Evolutionary conservation across 495 filamentous ascomycete species (phyloP).

Genomic region (Tetracladium marchalianum): DNA sequence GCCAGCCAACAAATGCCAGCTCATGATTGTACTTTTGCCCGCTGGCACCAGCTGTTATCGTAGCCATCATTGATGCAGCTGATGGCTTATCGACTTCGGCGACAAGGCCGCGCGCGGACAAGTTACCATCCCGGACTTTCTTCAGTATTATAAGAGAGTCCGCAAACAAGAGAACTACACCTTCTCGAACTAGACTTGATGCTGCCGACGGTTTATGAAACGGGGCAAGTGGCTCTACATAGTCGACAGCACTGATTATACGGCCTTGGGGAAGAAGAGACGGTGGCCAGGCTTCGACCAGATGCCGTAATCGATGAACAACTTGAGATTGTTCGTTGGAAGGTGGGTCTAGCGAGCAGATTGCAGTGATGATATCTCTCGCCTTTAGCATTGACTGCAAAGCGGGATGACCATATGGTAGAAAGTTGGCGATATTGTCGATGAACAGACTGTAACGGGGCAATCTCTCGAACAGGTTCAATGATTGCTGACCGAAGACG

Average conservation of each 20-base stretch:
- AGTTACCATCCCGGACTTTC: slow-evolving; percentile 46
- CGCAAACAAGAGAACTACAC: slow-evolving; percentile 75
- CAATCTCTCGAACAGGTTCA: slow-evolving; percentile 89
- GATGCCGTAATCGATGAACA: slow-evolving; percentile 58
- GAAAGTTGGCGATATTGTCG: slow-evolving; percentile 78
- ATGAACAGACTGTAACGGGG: slow-evolving; percentile 94
- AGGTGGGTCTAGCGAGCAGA: slow-evolving; percentile 77
- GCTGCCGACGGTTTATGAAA: slow-evolving; percentile 36
- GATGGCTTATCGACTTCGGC: slow-evolving; percentile 74
- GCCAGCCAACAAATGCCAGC: slow-evolving; percentile 63
- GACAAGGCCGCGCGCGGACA: slow-evolving; percentile 70
- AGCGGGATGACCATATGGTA: slow-evolving; percentile 77
- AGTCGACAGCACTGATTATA: slow-evolving; percentile 76
- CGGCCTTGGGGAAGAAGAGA: slow-evolving; percentile 65
- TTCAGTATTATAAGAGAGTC: slow-evolving; percentile 70
- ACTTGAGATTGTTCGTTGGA: slow-evolving; percentile 58
- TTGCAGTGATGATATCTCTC: slow-evolving; percentile 83
- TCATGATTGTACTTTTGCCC: slow-evolving; percentile 42
- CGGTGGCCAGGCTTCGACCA: slow-evolving; percentile 73
- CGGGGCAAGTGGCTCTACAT: slow-evolving; percentile 65
- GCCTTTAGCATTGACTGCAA: slow-evolving; percentile 72
- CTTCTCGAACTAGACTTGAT: slow-evolving; percentile 32
- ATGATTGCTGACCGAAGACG: slow-evolving; percentile 84
- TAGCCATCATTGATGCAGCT: slow-evolving; percentile 43
- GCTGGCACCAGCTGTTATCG: slow-evolving; percentile 43